Base-by-base conservation (phyloP, 2,329 filamentous ascomycete genomes). In the Ophiostoma angusticollis region DNA sequence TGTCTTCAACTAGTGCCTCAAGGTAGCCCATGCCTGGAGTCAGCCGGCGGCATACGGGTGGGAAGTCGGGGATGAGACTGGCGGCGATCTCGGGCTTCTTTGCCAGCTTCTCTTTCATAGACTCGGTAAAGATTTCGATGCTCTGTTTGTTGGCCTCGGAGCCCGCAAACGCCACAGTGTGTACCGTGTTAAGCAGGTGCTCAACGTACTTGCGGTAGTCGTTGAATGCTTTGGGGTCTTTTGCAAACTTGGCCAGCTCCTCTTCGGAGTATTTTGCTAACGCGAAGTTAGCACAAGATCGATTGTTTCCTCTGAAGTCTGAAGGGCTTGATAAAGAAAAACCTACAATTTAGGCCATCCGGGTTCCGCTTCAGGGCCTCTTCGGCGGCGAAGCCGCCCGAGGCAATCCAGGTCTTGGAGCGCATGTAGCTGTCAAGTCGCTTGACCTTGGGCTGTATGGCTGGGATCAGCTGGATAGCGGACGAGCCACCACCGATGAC, bases 181-280 rank as follows among this genome's bases (percentile, higher is more conserved):
- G 29, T 6, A 33, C 29, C 9, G 21, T n/a, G 43, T 70, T 72
- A n/a, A 73, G 56, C 22, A 63, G 66, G 1, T 59, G 51, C 43
- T 72, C 67, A 6, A 70, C 52, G 47, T 70, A 73, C 9, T 54
- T 51, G 1, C 72, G 54, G 47, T 77, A 78, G 13, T 56, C 63
- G 9, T 65, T 56, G 0, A 74, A 69, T 45, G 78, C 45, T 27
- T 70, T 61, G 0, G 74, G 69, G 45, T 78, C 45, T 27, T 70
- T 61, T 41, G 70, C 70, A 0, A 66, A 61, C 1, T 46, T 46
- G 9, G 68, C 61, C 4, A 64, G 57, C 35, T 74, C 61, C 18
- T 72, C 65, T 12, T 63, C 47, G 2, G 54, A 49, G 30, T 33
- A 39, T 7, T 23, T 9, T 9, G 31, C 31, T 33, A 17, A 5